These are phyloP conservation scores for Sequoia sempervirens DNA, from an alignment of 75 land plant genomes.

Conservation along the genomic window DNA sequence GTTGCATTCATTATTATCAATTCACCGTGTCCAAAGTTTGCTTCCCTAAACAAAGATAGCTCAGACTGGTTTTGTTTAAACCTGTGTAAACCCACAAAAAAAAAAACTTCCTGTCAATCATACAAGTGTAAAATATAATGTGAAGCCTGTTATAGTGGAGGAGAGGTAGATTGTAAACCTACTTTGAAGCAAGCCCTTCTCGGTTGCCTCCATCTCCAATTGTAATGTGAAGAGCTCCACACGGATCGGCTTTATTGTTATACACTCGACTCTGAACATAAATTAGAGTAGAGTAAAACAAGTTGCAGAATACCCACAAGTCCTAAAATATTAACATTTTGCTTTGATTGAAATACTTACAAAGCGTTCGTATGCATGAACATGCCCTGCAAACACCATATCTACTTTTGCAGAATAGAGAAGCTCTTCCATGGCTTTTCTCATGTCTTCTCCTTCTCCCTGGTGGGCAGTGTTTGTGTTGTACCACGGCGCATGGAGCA, in stretches of 20 bases:
- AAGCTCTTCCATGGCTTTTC: conserved; percentile 55
- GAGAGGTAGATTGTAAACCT: neutral
- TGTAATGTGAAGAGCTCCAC: conserved; percentile 77
- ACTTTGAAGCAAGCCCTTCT: conserved; percentile 73
- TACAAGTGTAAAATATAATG: neutral
- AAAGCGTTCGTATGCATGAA: conserved; percentile 92
- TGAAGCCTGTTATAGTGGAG: neutral
- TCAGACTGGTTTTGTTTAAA: conserved; percentile 15
- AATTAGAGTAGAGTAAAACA: neutral
- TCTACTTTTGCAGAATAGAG: conserved; percentile 60
- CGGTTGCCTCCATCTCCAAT: conserved; percentile 87
- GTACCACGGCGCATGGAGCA: conserved; percentile 94
- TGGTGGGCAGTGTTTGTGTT: conserved; percentile 75
- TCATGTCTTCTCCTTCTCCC: conserved; percentile 74
- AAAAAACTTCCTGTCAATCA: neutral
- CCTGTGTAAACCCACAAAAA: neutral
- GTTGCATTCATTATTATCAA: conserved; percentile 8
- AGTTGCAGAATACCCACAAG: neutral
- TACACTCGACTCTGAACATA: conserved; percentile 49
- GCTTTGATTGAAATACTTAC: conserved; percentile 27
- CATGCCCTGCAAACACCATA: conserved; percentile 79
- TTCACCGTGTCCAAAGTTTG: conserved; percentile 35
- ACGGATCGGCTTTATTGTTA: conserved; percentile 31
- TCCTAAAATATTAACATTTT: neutral
- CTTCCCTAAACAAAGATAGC: conserved; percentile 31